These are phyloP conservation scores for Crucihimalaya himalaica DNA, from an alignment of 345 rosid genomes.

Conservation along the genomic window DNA sequence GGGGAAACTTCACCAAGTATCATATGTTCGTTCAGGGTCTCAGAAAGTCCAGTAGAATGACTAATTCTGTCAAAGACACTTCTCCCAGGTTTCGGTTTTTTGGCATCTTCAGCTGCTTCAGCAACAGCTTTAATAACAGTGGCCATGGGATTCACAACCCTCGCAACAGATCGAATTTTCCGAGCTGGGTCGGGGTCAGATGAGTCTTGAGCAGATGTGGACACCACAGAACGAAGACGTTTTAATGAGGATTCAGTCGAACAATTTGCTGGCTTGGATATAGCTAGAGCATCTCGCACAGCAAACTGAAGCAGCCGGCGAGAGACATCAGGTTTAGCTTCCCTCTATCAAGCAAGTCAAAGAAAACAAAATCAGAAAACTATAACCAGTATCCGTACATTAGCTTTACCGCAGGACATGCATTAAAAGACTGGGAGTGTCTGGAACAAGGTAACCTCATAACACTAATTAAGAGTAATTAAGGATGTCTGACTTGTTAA, in stretches of 20 bases:
- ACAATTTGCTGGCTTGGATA: slow-evolving; percentile 50
- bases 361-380: slow-evolving; percentile 31
- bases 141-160: slow-evolving; percentile 69
- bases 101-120: slow-evolving; percentile 89
- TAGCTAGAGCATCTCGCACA: slow-evolving; percentile 91
- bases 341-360: slow-evolving; percentile 56
- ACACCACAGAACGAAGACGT: slow-evolving; percentile 88
- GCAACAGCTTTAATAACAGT: slow-evolving; percentile 83
- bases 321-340: slow-evolving; percentile 67
- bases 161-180: slow-evolving; percentile 68
- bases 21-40: slow-evolving; percentile 36
- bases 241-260: slow-evolving; percentile 60
- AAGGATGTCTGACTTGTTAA: slow-evolving; percentile 7
- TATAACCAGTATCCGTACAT: slow-evolving; percentile 8
- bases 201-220: slow-evolving; percentile 55
- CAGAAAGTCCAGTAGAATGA: slow-evolving; percentile 46
- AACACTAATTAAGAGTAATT: not conserved
- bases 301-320: slow-evolving; percentile 94
- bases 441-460: slow-evolving; percentile 7
- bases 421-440: slow-evolving; percentile 17
- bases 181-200: slow-evolving; percentile 48
- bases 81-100: slow-evolving; percentile 56
- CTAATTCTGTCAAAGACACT: slow-evolving; percentile 96
- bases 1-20: slow-evolving; percentile 44
- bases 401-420: not conserved